Evolutionary conservation across 805 yeast genomes (phyloP), one percentile per base, ranked within the genome.

Genomic region (Ogataea parapolymorpha): DNA sequence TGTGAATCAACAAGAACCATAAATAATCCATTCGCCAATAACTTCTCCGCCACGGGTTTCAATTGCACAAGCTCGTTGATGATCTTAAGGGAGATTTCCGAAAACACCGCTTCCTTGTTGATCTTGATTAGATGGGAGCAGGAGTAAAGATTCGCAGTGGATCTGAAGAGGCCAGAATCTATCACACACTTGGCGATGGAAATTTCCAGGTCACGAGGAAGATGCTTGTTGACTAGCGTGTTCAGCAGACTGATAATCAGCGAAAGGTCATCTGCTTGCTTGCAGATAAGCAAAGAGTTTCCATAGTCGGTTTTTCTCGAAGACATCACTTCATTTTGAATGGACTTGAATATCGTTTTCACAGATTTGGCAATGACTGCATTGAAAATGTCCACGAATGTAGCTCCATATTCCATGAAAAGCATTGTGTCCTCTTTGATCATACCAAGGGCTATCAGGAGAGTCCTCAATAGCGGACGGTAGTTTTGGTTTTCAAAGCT

Each of bases 1-100:
- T 89, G 81, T 41, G 93, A 81, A 52, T 88, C 95, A 4, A 80
- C 72, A 29, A 90, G 63, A 4, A 79, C 79, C 3, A 80, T 68
- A 41, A 85, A 75, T 26, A 90, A 61, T 0, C 95, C 95, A 30
- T 73, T 66, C 3, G 72, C 57, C 11, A 85, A 72, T 36, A 89
- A 66, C 35, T 72, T 75, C 41, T 82, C 85, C 1, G 95, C 90
- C 50, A 88, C 72, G 1, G 62, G 64, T 32, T 77, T 79, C 9
- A 79, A 68, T 1, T 77, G 65, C 49, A 84, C 75, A 56, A 88
- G 66, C 50, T 87, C 93, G 43, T 78, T 76, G 24, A 89, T 68
- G 48, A 77, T 85, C 53, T 78, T 71, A 46, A 90, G 65, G 8
- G 88, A 67, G 29, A 86, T 60, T 48, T 85, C 90, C 0, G 93